Conservation (phyloP, 108 stramenopile species). For the Pseudonitzschia multiseries region DNA sequence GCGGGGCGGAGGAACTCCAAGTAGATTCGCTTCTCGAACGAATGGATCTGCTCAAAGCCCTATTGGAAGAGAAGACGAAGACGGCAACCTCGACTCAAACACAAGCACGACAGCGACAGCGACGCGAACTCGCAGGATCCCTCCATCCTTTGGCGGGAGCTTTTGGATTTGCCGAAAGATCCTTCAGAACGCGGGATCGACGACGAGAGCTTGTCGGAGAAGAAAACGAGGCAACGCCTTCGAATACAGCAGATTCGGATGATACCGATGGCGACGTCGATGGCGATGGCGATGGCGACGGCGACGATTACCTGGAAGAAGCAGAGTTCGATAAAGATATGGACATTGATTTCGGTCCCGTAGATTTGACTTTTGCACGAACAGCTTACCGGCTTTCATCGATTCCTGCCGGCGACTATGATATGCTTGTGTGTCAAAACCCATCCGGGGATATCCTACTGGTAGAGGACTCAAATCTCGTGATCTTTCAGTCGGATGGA, state of each 20-base stretch:
- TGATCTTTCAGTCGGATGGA: constrained; percentile 37
- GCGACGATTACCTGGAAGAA: constrained; percentile 10
- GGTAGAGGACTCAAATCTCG: constrained; percentile 8
- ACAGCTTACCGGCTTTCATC: constrained; percentile 53
- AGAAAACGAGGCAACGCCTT: not conserved
- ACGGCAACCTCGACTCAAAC: not conserved
- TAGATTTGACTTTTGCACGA: constrained; percentile 49
- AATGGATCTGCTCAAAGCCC: constrained; percentile 30
- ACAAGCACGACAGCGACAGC: constrained; percentile 4
- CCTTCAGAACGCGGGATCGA: constrained; percentile 22
- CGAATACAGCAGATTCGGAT: no score
- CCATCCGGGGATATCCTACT: constrained; percentile 45
- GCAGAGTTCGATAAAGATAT: constrained; percentile 37
- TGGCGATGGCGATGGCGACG: not conserved
- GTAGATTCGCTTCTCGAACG: constrained; percentile 40
- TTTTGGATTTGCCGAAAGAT: constrained; percentile 29
- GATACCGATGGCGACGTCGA: not conserved
- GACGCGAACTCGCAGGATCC: constrained; percentile 2
- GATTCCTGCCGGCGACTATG: constrained; percentile 52
- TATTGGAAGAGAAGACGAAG: not conserved
- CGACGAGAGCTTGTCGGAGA: not conserved
- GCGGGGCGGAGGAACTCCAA: constrained; percentile 56
- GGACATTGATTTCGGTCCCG: constrained; percentile 51
- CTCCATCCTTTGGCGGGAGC: constrained; percentile 16
- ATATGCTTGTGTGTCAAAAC: constrained; percentile 49